phyloP scores from a whole-genome alignment of 2,329 filamentous ascomycete genomes.

The Apiospora saccharicola region DNA sequence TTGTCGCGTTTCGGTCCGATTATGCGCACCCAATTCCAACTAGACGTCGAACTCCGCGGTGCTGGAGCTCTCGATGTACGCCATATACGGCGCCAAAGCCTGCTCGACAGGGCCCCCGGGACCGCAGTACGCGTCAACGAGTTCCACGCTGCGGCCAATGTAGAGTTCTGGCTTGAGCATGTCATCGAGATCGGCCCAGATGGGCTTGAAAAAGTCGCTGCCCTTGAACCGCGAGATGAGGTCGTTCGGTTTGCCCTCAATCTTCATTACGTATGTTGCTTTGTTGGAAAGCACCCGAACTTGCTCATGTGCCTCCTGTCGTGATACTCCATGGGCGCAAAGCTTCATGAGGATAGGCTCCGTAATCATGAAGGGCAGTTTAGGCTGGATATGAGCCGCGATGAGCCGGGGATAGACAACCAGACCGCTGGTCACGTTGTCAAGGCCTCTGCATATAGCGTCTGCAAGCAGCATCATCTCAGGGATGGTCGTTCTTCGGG shows the following conservation, averaged over 20 bases:
- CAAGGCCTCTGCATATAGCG: too few relatives aligned
- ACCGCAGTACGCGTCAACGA: conserved; percentile 50
- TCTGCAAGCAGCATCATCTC: too few relatives aligned
- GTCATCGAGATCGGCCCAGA: conserved; percentile 70
- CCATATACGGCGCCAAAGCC: conserved; percentile 42
- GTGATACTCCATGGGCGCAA: too few relatives aligned
- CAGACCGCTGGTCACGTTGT: too few relatives aligned
- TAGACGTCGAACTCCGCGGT: conserved; percentile 45
- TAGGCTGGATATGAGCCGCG: too few relatives aligned
- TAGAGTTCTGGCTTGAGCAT: conserved; percentile 67
- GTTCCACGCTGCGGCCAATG: conserved; percentile 48
- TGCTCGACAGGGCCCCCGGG: conserved; percentile 44
- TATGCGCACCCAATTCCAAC: neutral
- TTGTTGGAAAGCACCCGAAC: too few relatives aligned
- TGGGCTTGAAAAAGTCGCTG: conserved; percentile 75
- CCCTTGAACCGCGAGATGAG: conserved; percentile 77
- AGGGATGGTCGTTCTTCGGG: too few relatives aligned
- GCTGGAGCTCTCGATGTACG: conserved; percentile 39
- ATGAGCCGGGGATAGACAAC: too few relatives aligned
- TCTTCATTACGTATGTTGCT: too few relatives aligned
- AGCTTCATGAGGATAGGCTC: too few relatives aligned
- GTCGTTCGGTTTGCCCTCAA: conserved; percentile 74
- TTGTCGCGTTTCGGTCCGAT: neutral
- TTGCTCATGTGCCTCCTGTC: too few relatives aligned
- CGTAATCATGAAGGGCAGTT: too few relatives aligned